Evolutionary conservation across 768 basidiomycete species (phyloP).

Genomic region (Boletus bicolor): DNA sequence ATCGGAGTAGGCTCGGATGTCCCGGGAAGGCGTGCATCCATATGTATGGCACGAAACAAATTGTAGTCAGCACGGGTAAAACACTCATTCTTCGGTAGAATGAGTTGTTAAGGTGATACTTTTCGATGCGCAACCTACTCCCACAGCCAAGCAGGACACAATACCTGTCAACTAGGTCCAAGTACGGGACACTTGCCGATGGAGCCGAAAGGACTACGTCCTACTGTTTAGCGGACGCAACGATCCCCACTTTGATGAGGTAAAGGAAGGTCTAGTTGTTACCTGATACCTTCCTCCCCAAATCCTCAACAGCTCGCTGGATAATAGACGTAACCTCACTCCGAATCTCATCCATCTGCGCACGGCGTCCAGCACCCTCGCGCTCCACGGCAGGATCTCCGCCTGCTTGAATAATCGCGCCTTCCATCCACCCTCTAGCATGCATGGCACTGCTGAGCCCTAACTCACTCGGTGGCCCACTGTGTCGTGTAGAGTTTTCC

Average conservation of each 20-base stretch:
- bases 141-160: neutral
- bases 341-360: slow-evolving; percentile 40
- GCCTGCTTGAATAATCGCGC: slow-evolving; percentile 1
- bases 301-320: slow-evolving; percentile 49
- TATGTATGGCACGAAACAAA: neutral
- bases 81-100: neutral
- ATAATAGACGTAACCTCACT: slow-evolving; percentile 53
- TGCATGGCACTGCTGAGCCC: neutral
- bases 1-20: neutral
- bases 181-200: neutral
- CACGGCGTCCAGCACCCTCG: slow-evolving; percentile 5
- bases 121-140: neutral
- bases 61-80: neutral
- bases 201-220: neutral
- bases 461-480: neutral
- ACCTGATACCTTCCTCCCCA: slow-evolving; percentile 52
- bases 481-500: neutral
- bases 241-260: neutral
- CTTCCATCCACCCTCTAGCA: slow-evolving; percentile 16
- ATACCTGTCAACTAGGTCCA: neutral
- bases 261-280: slow-evolving; percentile 23
- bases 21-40: too few species aligned
- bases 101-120: neutral
- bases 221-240: neutral
- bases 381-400: slow-evolving; percentile 1